Evolutionary conservation across 2,329 filamentous ascomycete genomes (phyloP).

Genomic region (Emergomyces orientalis): DNA sequence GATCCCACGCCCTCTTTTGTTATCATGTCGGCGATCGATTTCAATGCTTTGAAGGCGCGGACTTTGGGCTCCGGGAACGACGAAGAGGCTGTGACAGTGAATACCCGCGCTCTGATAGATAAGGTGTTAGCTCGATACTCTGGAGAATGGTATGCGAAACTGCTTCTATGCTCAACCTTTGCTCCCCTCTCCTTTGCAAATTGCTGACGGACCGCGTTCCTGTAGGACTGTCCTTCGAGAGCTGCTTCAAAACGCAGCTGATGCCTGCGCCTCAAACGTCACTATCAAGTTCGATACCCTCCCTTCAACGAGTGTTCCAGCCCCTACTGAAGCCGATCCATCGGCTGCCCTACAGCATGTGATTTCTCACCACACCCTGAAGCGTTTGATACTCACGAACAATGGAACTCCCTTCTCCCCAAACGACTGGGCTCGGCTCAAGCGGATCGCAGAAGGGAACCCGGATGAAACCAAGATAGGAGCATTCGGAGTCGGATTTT

Average conservation of each 20-base stretch:
- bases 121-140: constrained; percentile 95
- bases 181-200: background rate
- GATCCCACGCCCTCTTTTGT: background rate
- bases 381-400: constrained; percentile 82
- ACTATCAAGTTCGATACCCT: constrained; percentile 86
- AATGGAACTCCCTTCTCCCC: constrained; percentile 79
- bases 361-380: constrained; percentile 74
- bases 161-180: background rate
- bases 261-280: constrained; percentile 83
- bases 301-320: constrained; percentile 67
- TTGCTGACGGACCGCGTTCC: background rate
- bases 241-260: constrained; percentile 95
- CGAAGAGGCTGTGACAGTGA: constrained; percentile 95
- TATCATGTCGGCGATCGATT: constrained; percentile 39
- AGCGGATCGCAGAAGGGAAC: constrained; percentile 97
- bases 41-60: constrained; percentile 66
- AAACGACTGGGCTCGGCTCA: constrained; percentile 87
- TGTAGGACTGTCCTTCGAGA: constrained; percentile 62
- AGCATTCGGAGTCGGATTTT: constrained; percentile 96
- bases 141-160: constrained; percentile 70
- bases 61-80: constrained; percentile 79
- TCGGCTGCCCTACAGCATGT: constrained; percentile 72
- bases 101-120: constrained; percentile 92
- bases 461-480: constrained; percentile 99
- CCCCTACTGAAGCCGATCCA: constrained; percentile 55